These are phyloP conservation scores for Gossypium laxum DNA, from an alignment of 441 rosid genomes.

Conservation along the genomic window DNA sequence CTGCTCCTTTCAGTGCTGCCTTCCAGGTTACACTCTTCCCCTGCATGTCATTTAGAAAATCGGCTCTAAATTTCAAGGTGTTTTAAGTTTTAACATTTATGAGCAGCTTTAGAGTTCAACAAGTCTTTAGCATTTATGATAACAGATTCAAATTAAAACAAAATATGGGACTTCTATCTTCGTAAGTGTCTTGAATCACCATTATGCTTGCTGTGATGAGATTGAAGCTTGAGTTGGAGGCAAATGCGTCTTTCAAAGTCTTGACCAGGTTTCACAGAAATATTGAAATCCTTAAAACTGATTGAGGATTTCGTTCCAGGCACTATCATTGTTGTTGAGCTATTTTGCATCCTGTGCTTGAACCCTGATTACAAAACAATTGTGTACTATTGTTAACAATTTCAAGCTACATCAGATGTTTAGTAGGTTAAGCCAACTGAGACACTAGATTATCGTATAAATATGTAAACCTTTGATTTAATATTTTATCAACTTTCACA, in stretches of 20 bases:
- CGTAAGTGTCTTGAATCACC: not conserved
- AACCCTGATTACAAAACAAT: not conserved
- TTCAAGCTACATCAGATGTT: not conserved
- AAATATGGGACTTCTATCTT: not conserved
- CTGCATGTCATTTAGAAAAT: not conserved
- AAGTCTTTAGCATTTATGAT: not conserved
- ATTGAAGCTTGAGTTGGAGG: conserved; percentile 1
- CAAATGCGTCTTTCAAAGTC: not conserved
- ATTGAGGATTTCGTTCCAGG: not conserved
- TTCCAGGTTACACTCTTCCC: conserved; percentile 42
- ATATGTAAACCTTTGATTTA: not conserved
- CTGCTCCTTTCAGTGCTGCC: conserved; percentile 54
- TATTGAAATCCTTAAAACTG: not conserved
- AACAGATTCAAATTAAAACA: not conserved
- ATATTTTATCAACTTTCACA: conserved; percentile 25
- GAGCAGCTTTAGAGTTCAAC: not conserved
- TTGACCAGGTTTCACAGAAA: not conserved
- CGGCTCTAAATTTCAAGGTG: not conserved
- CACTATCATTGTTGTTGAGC: not conserved
- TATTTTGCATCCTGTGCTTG: not conserved
- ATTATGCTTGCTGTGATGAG: not conserved
- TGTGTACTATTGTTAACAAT: not conserved
- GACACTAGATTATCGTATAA: not conserved
- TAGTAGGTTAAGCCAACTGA: not conserved
- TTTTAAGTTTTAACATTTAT: not conserved